Evolutionary conservation across 2,329 filamentous ascomycete species (phyloP).

Genomic region (Diplocarpon rosae): DNA sequence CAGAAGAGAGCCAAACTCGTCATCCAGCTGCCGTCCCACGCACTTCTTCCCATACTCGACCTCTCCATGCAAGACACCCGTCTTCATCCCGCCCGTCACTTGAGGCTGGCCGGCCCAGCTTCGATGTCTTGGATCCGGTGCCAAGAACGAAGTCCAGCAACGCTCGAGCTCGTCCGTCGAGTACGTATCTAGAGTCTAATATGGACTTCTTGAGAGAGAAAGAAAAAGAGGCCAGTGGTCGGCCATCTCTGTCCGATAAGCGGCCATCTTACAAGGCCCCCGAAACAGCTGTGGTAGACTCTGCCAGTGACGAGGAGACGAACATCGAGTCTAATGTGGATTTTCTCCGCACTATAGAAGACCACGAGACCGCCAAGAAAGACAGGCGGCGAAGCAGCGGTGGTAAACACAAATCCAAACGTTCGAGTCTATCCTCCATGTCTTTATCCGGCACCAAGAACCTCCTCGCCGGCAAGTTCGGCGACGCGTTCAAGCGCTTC

Average conservation of each 20-base stretch:
- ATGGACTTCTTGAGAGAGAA: conserved; percentile 73
- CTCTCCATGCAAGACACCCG: conserved; percentile 31
- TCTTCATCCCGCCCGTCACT: conserved; percentile 56
- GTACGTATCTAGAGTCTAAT: conserved; percentile 73
- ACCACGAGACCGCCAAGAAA: conserved; percentile 39
- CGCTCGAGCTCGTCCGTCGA: conserved; percentile 60
- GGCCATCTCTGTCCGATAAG: conserved; percentile 25
- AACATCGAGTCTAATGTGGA: conserved; percentile 73
- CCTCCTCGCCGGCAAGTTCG: conserved; percentile 78
- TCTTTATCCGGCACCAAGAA: conserved; percentile 66
- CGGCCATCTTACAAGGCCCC: conserved; percentile 18
- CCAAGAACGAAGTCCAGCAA: conserved; percentile 56
- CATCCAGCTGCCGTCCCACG: conserved; percentile 14
- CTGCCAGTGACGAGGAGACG: conserved; percentile 38
- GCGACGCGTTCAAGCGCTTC: conserved; percentile 87
- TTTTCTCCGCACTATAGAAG: conserved; percentile 68
- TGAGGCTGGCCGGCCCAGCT: conserved; percentile 55
- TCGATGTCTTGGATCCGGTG: conserved; percentile 49
- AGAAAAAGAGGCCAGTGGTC: conserved; percentile 51
- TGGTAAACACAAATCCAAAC: conserved; percentile 48
- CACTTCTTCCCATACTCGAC: conserved; percentile 28
- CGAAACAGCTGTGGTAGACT: conserved; percentile 25
- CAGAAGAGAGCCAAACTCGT: conserved; percentile 17
- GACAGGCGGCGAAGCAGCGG: conserved; percentile 44
- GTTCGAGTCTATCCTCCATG: conserved; percentile 58